A percentile compares a stretch with the other conserved stretches of the same genome.
These are phyloP conservation scores for Hypoxylon perforatum DNA, from an alignment of 495 filamentous ascomycete species.

Conservation along the genomic window DNA sequence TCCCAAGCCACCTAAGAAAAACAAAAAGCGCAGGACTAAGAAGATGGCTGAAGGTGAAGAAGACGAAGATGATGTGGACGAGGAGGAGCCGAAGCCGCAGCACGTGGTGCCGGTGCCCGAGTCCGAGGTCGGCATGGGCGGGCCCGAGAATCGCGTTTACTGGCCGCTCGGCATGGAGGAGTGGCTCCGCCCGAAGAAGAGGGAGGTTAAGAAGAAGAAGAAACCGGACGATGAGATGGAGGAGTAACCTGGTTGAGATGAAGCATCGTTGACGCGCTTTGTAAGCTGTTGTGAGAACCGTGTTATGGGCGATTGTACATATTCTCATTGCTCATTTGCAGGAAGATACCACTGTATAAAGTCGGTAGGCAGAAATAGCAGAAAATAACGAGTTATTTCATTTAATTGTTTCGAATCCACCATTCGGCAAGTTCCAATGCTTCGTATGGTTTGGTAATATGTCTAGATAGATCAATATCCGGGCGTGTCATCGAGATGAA, in stretches of 20 bases:
- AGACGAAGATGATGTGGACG: constrained; percentile 55
- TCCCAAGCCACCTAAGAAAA: constrained; percentile 62
- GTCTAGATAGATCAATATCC: too few relatives aligned
- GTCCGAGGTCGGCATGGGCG: constrained; percentile 88
- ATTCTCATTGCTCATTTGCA: neutral
- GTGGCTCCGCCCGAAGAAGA: constrained; percentile 85
- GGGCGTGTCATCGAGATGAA: too few relatives aligned
- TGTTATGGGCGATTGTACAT: neutral
- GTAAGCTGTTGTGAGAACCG: too few relatives aligned
- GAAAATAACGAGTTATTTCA: too few relatives aligned
- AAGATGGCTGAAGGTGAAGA: constrained; percentile 58
- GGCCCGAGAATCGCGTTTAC: constrained; percentile 85
- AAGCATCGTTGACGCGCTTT: too few relatives aligned
- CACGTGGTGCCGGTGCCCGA: constrained; percentile 69
- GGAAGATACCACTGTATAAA: constrained; percentile 14
- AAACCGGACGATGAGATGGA: constrained; percentile 33
- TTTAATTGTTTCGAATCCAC: too few relatives aligned
- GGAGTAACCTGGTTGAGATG: constrained; percentile 26
- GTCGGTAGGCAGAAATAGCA: constrained; percentile 4
- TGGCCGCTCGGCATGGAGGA: constrained; percentile 92
- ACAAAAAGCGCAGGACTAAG: constrained; percentile 52
- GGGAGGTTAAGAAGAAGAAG: constrained; percentile 70
- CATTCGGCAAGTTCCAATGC: too few relatives aligned
- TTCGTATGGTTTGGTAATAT: too few relatives aligned
- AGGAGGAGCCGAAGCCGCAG: constrained; percentile 49